These are phyloP conservation scores for Carex arenaria DNA, from an alignment of 202 grass and related monocot species.

Conservation along the genomic window DNA sequence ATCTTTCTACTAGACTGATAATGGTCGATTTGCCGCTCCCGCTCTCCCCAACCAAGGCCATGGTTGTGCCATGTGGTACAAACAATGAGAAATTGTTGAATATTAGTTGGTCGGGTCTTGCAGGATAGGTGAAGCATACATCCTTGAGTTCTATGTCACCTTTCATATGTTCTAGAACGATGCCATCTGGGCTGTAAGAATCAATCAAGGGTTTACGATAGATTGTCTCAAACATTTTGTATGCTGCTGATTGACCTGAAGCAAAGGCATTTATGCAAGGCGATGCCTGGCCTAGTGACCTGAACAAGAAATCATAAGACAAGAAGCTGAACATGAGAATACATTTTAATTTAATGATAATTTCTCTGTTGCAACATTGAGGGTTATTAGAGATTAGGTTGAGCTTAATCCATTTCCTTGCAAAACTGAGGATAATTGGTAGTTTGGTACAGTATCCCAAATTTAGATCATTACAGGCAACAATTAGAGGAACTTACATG, in stretches of 20 bases:
- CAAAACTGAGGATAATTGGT: neutral
- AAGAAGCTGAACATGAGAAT: no score
- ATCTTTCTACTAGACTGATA: conserved; percentile 73
- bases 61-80: conserved; percentile 54
- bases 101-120: conserved; percentile 56
- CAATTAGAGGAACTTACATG: conserved; percentile 49
- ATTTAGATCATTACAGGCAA: neutral
- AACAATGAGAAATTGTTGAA: conserved; percentile 67
- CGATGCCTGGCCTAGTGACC: conserved; percentile 65
- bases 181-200: conserved; percentile 30
- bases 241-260: conserved; percentile 55
- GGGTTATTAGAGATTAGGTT: neutral
- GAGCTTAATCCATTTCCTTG: neutral
- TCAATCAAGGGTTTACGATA: conserved; percentile 53
- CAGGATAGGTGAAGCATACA: conserved; percentile 67
- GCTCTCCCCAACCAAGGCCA: conserved; percentile 83
- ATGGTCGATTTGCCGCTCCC: conserved; percentile 82
- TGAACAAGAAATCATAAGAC: conserved; percentile 10
- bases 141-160: conserved; percentile 60
- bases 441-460: neutral
- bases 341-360: neutral
- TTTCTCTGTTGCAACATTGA: neutral
- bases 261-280: conserved; percentile 67
- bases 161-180: conserved; percentile 47
- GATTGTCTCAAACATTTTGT: conserved; percentile 80